phyloP scores from a whole-genome alignment of 805 yeast genomes.

The Metschnikowia chrysomelidarum region DNA sequence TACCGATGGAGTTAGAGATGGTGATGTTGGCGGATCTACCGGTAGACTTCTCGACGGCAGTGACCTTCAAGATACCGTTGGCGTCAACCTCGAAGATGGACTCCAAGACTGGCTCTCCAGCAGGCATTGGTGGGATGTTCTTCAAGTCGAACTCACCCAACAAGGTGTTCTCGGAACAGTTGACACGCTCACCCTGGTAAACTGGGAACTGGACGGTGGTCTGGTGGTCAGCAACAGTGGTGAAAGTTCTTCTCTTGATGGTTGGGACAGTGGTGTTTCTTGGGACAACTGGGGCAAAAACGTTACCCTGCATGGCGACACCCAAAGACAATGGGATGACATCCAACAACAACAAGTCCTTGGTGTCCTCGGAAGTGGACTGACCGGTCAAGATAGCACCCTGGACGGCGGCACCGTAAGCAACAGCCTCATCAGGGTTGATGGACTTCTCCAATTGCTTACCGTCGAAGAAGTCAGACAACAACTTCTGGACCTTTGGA shows the following conservation, averaged over 20 bases:
- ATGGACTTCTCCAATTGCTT: conserved; percentile 97
- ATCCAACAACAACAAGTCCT: conserved; percentile 50
- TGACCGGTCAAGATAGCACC: conserved; percentile 66
- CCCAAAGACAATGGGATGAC: conserved; percentile 51
- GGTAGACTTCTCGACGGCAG: conserved; percentile 49
- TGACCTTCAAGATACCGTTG: conserved; percentile 50
- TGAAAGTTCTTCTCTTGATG: conserved; percentile 50
- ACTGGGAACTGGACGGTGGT: conserved; percentile 52
- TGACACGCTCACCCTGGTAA: conserved; percentile 52
- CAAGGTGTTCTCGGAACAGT: conserved; percentile 50
- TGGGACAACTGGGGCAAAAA: conserved; percentile 50
- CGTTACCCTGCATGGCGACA: conserved; percentile 52
- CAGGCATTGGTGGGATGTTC: conserved; percentile 51
- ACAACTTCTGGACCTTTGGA: conserved; percentile 94
- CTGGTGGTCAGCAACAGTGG: conserved; percentile 51
- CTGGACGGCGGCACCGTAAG: conserved; percentile 99
- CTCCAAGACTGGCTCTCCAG: conserved; percentile 52
- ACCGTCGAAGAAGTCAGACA: conserved; percentile 87
- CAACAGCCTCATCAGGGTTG: conserved; percentile 99
- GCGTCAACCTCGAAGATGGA: conserved; percentile 51
- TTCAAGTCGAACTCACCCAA: conserved; percentile 51
- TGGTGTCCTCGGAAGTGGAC: conserved; percentile 48
- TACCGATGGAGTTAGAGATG: conserved; percentile 50
- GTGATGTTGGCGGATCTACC: conserved; percentile 51
- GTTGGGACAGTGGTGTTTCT: conserved; percentile 53